Base-by-base conservation (phyloP, 1,139 yeast species). In the Blastobotrys apis region DNA sequence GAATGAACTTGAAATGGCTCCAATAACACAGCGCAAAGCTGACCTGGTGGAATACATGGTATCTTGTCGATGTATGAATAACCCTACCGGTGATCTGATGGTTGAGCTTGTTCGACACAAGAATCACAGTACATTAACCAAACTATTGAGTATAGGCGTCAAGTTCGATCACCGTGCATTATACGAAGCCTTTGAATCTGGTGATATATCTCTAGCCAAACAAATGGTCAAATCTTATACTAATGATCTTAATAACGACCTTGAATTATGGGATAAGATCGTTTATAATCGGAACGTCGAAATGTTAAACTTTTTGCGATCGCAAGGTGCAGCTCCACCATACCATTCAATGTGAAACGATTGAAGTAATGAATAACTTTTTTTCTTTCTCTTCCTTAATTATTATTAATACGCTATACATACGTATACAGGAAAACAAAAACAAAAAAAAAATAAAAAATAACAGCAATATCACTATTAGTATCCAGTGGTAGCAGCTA, bases 111-210 rank as follows among this genome's bases (percentile, higher is more conserved):
- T 45, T 3, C 12, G 35, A 23, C n/a, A 12, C 3, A 22, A 20
- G n/a, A 39, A 44, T 21, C 15, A 21, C 8, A 33, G 32, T 3
- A 9, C 26, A 3, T 34, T 48, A 9, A 30, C 35, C 17, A 17
- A 15, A 20, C 39, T 47, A 8, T 20, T 49, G 10, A 17, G 17
- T 3, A 5, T 33, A 8, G 40, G 39, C 6, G 37, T 39, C 6
- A 23, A 16, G n/a, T 38, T 43, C 37, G 52, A 49, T 36, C 41
- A 37, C 39, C 35, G 44, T 17, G 19, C 51, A 6, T 17, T 50
- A 6, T 41, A 41, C 5, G 32, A 33, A 1, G 40, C 48, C 17
- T 27, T 44, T 16, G 46, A 47, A n/a, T 17, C 19, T 9, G 40
- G 37, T 8, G 26, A 38, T 31, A 5, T 13, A 1, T 13, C 20